A percentile compares a stretch with the other conserved stretches of the same genome.
phyloP scores from a whole-genome alignment of 306 rosid species.

The Glycine latifolia region DNA sequence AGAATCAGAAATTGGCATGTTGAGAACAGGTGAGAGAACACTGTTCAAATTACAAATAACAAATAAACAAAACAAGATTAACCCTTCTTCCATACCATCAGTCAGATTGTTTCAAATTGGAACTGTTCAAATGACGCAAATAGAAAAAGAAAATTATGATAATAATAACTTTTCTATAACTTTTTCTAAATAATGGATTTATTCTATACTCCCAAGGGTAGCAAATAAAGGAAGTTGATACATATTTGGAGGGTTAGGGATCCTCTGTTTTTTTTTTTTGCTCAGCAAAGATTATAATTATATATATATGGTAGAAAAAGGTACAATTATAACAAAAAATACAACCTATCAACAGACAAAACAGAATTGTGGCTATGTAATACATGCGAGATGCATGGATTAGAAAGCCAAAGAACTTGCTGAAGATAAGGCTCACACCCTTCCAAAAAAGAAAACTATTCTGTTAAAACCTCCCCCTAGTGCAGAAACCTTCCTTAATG shows the following conservation, averaged over 20 bases:
- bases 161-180: constrained; percentile 15
- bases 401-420: neutral
- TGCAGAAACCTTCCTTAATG: too few species aligned
- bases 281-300: too few species aligned
- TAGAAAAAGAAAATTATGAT: constrained; percentile 4
- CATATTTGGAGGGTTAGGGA: neutral
- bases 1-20: constrained; percentile 96
- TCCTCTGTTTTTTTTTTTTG: too few species aligned
- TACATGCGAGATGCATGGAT: too few species aligned
- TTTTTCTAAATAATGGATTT: neutral
- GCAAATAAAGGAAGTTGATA: constrained; percentile 2
- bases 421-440: too few species aligned
- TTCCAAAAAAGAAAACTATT: too few species aligned
- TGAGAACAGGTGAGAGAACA: constrained; percentile 97
- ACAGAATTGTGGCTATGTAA: too few species aligned
- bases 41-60: constrained; percentile 58
- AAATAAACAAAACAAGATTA: constrained; percentile 39
- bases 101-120: constrained; percentile 1
- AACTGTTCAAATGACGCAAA: constrained; percentile 28
- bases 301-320: too few species aligned
- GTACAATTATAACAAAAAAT: too few species aligned
- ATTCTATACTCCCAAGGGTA: neutral
- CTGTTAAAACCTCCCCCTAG: too few species aligned
- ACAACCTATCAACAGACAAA: too few species aligned
- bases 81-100: constrained; percentile 33